Conservation (phyloP, 306 rosid species). For the Trichosanthes cucumerina region DNA sequence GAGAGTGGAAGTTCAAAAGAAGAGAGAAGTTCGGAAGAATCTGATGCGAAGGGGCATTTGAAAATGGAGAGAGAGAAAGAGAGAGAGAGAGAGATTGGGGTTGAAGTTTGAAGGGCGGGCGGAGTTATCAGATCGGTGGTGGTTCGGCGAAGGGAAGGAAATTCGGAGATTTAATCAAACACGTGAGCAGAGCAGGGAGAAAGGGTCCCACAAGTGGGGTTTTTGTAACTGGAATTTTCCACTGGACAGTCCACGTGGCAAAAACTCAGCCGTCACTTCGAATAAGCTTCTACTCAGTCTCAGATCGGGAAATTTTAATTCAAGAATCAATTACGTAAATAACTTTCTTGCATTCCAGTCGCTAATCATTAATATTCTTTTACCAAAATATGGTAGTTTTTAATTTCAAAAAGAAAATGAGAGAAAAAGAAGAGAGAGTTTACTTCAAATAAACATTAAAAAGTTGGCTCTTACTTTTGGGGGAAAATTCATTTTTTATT, state of each 20-base stretch:
- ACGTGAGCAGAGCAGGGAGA: constrained; percentile 33
- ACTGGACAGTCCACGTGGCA: constrained; percentile 30
- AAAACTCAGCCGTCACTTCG: constrained; percentile 16
- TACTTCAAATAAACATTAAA: too few relatives aligned
- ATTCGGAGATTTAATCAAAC: constrained; percentile 39
- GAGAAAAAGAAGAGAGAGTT: too few relatives aligned
- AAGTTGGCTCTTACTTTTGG: too few relatives aligned
- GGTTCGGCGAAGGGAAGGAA: constrained; percentile 20
- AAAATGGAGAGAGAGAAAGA: constrained; percentile 22
- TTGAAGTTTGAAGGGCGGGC: not conserved
- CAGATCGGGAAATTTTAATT: too few relatives aligned
- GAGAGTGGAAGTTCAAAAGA: not conserved
- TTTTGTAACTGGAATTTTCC: constrained; percentile 16
- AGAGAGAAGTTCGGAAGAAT: not conserved
- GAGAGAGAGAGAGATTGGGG: constrained; percentile 1
- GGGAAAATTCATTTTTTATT: too few relatives aligned
- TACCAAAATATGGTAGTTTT: too few relatives aligned
- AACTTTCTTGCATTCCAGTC: too few relatives aligned
- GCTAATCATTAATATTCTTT: too few relatives aligned
- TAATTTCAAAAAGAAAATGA: too few relatives aligned
- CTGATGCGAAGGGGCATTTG: not conserved
- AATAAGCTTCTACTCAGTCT: too few relatives aligned
- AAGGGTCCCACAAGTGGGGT: constrained; percentile 22
- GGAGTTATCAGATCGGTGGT: constrained; percentile 36
- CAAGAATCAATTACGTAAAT: too few relatives aligned